Percentiles rank a stretch among this genome's conserved stretches.
Conservation (phyloP, 129 eudicot species). For the Lactuca saligna region DNA sequence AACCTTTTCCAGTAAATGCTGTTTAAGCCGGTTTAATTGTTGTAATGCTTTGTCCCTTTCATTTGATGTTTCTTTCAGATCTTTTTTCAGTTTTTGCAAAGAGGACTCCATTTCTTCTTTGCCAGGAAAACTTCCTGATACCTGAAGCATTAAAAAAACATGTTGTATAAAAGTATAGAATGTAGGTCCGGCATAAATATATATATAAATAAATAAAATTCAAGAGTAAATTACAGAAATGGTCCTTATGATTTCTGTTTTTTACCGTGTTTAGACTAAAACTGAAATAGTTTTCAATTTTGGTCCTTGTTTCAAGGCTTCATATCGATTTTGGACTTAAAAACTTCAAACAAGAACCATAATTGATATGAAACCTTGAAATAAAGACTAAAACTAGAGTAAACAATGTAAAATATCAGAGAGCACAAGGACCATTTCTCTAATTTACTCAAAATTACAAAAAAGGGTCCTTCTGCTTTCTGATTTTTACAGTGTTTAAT, state of each 20-base stretch:
- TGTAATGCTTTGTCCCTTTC: constrained; percentile 83
- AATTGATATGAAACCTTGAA: not conserved
- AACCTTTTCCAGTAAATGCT: constrained; percentile 96
- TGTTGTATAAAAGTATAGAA: not conserved
- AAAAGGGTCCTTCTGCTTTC: not conserved
- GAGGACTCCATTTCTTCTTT: constrained; percentile 73
- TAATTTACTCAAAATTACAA: not conserved
- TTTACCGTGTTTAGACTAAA: not conserved
- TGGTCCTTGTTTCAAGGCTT: not conserved
- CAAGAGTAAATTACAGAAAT: no score
- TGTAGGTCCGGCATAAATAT: constrained; percentile 4
- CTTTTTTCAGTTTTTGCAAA: constrained; percentile 65
- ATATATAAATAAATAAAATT: not conserved
- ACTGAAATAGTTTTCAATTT: not conserved
- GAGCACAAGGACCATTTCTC: not conserved
- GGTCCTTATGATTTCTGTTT: not conserved
- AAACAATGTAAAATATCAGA: not conserved
- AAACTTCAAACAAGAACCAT: not conserved
- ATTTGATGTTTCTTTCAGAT: constrained; percentile 56
- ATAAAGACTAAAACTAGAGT: not conserved
- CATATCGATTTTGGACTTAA: not conserved
- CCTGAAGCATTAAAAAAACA: constrained; percentile 30
- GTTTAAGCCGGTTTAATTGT: constrained; percentile 84
- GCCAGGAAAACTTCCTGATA: constrained; percentile 46
- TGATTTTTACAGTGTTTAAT: no score